Conservation (phyloP, 1,139 yeast genomes). For the Hyphopichia burtonii region DNA sequence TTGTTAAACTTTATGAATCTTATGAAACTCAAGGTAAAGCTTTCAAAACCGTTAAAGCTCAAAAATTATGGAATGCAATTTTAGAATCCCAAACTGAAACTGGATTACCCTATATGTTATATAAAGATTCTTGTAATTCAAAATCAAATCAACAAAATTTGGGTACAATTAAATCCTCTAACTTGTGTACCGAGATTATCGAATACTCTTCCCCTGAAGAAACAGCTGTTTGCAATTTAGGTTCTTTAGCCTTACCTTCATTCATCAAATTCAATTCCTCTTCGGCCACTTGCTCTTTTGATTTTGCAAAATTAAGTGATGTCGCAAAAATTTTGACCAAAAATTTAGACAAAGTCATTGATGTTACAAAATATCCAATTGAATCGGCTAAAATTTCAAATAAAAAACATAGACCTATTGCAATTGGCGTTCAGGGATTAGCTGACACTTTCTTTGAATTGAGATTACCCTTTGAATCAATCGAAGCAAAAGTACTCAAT, state of each 20-base stretch:
- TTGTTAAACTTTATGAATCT: slow-evolving; percentile 40
- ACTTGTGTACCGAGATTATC: slow-evolving; percentile 57
- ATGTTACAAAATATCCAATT: slow-evolving; percentile 77
- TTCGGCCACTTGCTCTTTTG: slow-evolving; percentile 47
- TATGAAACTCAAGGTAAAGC: slow-evolving; percentile 48
- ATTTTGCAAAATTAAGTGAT: slow-evolving; percentile 68
- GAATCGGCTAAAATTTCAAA: slow-evolving; percentile 68
- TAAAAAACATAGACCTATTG: slow-evolving; percentile 79
- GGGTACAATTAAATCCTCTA: slow-evolving; percentile 57
- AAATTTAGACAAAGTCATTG: slow-evolving; percentile 76
- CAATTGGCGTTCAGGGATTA: slow-evolving; percentile 86
- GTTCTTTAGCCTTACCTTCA: slow-evolving; percentile 51
- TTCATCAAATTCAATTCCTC: slow-evolving; percentile 45
- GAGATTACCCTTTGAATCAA: slow-evolving; percentile 77
- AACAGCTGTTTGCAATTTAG: slow-evolving; percentile 58
- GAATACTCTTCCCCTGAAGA: slow-evolving; percentile 56
- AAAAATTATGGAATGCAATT: slow-evolving; percentile 53
- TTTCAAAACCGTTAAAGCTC: slow-evolving; percentile 43
- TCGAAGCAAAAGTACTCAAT: slow-evolving; percentile 68
- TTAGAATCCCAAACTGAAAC: slow-evolving; percentile 59
- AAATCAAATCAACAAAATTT: slow-evolving; percentile 56
- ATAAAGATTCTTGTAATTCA: slow-evolving; percentile 54
- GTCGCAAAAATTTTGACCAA: slow-evolving; percentile 72
- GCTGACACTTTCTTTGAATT: slow-evolving; percentile 82
- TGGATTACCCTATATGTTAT: slow-evolving; percentile 59